These are phyloP conservation scores for Exidia glandulosa DNA, from an alignment of 768 basidiomycete species.

Conservation along the genomic window DNA sequence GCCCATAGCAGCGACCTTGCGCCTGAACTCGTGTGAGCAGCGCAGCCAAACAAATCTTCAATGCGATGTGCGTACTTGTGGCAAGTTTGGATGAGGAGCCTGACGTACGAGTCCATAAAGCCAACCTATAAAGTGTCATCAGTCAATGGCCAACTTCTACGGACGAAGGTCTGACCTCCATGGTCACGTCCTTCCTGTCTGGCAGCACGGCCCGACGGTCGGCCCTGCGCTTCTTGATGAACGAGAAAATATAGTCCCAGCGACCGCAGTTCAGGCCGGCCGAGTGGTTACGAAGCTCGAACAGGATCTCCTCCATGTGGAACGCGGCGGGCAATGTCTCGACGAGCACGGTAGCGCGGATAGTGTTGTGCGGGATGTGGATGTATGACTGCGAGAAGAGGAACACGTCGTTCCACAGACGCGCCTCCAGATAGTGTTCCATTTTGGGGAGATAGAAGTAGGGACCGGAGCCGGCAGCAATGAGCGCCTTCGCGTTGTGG, in stretches of 20 bases:
- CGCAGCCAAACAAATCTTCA: not conserved
- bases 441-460: slow-evolving; percentile 99
- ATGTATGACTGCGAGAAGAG: slow-evolving; percentile 86
- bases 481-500: slow-evolving; percentile 88
- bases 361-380: slow-evolving; percentile 73
- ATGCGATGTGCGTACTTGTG: slow-evolving; percentile 63
- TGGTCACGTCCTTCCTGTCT: slow-evolving; percentile 92
- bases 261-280: slow-evolving; percentile 93
- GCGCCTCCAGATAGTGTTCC: slow-evolving; percentile 95
- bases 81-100: slow-evolving; percentile 93
- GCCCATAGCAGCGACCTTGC: slow-evolving; percentile 98
- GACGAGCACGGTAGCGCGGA: slow-evolving; percentile 89
- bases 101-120: slow-evolving; percentile 97
- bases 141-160: too few relatives aligned
- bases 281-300: slow-evolving; percentile 91
- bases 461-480: slow-evolving; percentile 79
- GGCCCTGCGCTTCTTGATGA: slow-evolving; percentile 94
- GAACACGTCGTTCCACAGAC: slow-evolving; percentile 98
- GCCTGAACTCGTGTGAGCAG: slow-evolving; percentile 32
- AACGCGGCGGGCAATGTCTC: slow-evolving; percentile 98
- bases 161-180: too few relatives aligned
- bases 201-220: slow-evolving; percentile 83
- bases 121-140: too few relatives aligned
- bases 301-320: slow-evolving; percentile 99
- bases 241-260: slow-evolving; percentile 88